A percentile compares a stretch with the other conserved stretches of the same genome.
Evolutionary conservation across 2,329 filamentous ascomycete genomes (phyloP).

Genomic region (Penicillium hordei): DNA sequence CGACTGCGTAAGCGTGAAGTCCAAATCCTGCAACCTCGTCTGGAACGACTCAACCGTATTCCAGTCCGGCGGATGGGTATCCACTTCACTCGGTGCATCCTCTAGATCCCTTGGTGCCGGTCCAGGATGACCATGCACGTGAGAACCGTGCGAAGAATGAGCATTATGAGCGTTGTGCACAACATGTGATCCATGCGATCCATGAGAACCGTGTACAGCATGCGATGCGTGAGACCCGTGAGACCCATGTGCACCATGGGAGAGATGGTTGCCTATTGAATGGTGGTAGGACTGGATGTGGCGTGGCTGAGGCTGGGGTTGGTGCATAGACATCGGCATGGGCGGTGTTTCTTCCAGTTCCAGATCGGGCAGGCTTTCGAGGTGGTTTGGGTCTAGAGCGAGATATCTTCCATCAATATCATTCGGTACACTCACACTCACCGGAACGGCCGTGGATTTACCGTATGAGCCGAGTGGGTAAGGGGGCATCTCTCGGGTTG

Average conservation of each 20-base stretch:
- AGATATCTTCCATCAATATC: slow-evolving; percentile 11
- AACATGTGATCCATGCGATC: neutral
- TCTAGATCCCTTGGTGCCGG: slow-evolving; percentile 6
- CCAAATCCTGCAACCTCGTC: slow-evolving; percentile 16
- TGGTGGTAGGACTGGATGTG: slow-evolving; percentile 13
- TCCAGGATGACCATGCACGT: neutral
- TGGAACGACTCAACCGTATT: slow-evolving; percentile 25
- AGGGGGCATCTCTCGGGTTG: slow-evolving; percentile 23
- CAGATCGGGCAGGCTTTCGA: slow-evolving; percentile 28
- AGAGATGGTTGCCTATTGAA: slow-evolving; percentile 8
- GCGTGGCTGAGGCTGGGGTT: slow-evolving; percentile 3
- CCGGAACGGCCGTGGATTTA: slow-evolving; percentile 7
- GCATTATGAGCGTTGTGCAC: neutral
- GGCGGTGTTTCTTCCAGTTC: slow-evolving; percentile 29
- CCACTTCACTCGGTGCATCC: slow-evolving; percentile 14
- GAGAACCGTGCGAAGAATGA: neutral
- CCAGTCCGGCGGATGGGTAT: slow-evolving; percentile 19
- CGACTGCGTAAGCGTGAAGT: slow-evolving; percentile 18
- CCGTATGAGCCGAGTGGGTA: slow-evolving; percentile 11
- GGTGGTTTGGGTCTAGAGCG: slow-evolving; percentile 24
- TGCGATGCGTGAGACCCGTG: neutral
- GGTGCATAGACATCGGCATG: slow-evolving; percentile 21
- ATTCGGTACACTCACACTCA: slow-evolving; percentile 10
- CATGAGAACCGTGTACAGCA: neutral
- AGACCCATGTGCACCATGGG: neutral